Conservation (phyloP, 345 rosid genomes). For the Carallia brachiata region DNA sequence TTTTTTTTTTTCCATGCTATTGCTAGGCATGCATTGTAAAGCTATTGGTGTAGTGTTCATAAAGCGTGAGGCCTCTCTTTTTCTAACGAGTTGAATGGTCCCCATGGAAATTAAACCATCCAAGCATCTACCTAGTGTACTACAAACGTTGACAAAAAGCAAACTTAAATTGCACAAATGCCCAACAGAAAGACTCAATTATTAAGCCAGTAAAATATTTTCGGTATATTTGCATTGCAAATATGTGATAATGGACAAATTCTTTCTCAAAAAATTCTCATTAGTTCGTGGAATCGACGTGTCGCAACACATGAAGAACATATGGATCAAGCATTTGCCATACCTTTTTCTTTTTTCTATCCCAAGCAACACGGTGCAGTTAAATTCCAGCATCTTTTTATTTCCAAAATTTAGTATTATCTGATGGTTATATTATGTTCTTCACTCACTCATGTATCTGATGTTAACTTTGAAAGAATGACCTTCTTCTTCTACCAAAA, state of each 20-base stretch:
- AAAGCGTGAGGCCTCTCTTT: constrained; percentile 28
- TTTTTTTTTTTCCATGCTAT: constrained; percentile 2
- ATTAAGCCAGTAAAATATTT: constrained; percentile 17
- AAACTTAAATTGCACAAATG: constrained; percentile 2
- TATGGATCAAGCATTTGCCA: constrained; percentile 27
- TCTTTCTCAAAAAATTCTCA: not conserved
- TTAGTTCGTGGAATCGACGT: not conserved
- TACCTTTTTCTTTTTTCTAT: constrained; percentile 26
- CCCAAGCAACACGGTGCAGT: constrained; percentile 19
- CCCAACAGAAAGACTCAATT: constrained; percentile 3
- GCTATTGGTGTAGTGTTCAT: constrained; percentile 26
- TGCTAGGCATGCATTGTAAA: constrained; percentile 31
- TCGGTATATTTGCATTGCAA: constrained; percentile 7
- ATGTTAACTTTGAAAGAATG: constrained; percentile 8
- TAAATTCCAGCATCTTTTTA: constrained; percentile 35
- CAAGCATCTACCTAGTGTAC: constrained; percentile 4
- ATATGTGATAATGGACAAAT: constrained; percentile 11
- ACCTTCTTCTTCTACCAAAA: not conserved
- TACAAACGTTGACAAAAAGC: not conserved
- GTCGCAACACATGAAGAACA: constrained; percentile 22
- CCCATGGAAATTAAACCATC: constrained; percentile 13
- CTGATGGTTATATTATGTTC: not conserved
- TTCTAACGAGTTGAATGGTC: constrained; percentile 25
- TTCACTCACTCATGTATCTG: constrained; percentile 1
- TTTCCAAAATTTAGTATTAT: constrained; percentile 13